Conservation (phyloP, 352 stramenopile genomes). For the Globisporangium iwayamae region DNA sequence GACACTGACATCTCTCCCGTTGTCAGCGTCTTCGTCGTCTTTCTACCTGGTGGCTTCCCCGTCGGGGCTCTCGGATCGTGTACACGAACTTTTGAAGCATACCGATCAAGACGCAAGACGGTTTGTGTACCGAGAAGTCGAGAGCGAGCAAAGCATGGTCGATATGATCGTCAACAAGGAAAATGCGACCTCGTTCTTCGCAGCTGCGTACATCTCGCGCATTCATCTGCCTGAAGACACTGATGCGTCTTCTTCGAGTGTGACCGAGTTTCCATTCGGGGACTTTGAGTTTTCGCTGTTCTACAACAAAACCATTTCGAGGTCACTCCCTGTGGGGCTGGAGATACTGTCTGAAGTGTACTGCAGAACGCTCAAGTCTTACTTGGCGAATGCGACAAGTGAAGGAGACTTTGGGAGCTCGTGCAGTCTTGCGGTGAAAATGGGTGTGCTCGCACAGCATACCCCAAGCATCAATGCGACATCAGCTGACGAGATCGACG, state of each 20-base stretch:
- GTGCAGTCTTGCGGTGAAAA: slow-evolving; percentile 50
- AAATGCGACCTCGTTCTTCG: slow-evolving; percentile 44
- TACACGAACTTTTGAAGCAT: slow-evolving; percentile 31
- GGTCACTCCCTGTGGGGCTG: slow-evolving; percentile 56
- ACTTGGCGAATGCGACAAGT: background rate
- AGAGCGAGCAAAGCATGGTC: slow-evolving; percentile 29
- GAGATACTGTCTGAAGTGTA: slow-evolving; percentile 60
- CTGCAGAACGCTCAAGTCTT: slow-evolving; percentile 29
- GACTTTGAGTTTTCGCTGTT: slow-evolving; percentile 43
- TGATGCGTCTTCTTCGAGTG: slow-evolving; percentile 19
- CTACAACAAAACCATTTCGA: slow-evolving; percentile 66
- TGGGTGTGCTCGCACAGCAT: slow-evolving; percentile 38
- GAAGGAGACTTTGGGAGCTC: background rate
- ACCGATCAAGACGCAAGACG: slow-evolving; percentile 19
- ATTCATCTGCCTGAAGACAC: slow-evolving; percentile 13
- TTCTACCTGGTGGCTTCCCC: slow-evolving; percentile 41
- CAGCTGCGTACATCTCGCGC: slow-evolving; percentile 43
- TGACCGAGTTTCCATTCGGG: slow-evolving; percentile 4
- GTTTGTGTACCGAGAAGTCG: slow-evolving; percentile 17
- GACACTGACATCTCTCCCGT: slow-evolving; percentile 42
- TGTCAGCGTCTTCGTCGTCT: slow-evolving; percentile 30
- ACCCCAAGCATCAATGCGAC: background rate
- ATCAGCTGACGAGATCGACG: background rate
- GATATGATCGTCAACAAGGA: slow-evolving; percentile 35
- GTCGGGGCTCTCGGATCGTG: slow-evolving; percentile 18